phyloP scores from a whole-genome alignment of 2,329 filamentous ascomycete genomes.

The Fonsecaea pedrosoi region DNA sequence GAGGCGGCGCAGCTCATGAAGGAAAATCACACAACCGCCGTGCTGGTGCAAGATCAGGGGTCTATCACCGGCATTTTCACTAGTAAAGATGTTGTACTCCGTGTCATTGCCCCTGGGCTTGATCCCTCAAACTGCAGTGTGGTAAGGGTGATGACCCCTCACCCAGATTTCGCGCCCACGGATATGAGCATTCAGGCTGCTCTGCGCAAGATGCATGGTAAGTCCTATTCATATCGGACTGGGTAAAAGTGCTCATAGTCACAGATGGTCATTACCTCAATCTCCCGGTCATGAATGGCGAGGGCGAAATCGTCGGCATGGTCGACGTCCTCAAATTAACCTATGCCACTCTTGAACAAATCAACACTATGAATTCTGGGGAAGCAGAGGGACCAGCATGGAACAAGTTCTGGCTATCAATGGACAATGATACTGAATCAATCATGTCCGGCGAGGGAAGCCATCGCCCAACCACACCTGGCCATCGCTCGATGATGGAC shows the following conservation, averaged over 20 bases:
- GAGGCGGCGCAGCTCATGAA: conserved; percentile 97
- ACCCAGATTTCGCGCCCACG: conserved; percentile 97
- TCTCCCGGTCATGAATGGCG: conserved; percentile 96
- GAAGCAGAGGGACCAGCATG: conserved; percentile 95
- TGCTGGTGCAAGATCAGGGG: conserved; percentile 94
- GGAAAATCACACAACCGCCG: conserved; percentile 96
- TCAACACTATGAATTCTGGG: conserved; percentile 86
- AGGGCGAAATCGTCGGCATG: conserved; percentile 98
- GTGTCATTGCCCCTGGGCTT: conserved; percentile 94
- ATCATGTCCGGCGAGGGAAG: conserved; percentile 92
- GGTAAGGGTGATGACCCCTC: conserved; percentile 97
- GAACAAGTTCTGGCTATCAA: conserved; percentile 99
- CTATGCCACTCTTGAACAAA: conserved; percentile 90
- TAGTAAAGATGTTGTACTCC: conserved; percentile 97
- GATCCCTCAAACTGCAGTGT: conserved; percentile 96
- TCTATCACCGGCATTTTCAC: conserved; percentile 99
- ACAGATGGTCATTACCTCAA: conserved; percentile 97
- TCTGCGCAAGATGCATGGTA: conserved; percentile 98
- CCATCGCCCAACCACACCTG: conserved; percentile 71
- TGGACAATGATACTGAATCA: conserved; percentile 93
- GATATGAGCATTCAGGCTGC: conserved; percentile 99
- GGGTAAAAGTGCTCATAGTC: conserved; percentile 18
- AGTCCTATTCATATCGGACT: conserved; percentile 46
- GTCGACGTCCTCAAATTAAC: conserved; percentile 98
- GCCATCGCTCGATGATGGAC: conserved; percentile 78